phyloP scores from a whole-genome alignment of 768 basidiomycete genomes.

The Mycena venus region DNA sequence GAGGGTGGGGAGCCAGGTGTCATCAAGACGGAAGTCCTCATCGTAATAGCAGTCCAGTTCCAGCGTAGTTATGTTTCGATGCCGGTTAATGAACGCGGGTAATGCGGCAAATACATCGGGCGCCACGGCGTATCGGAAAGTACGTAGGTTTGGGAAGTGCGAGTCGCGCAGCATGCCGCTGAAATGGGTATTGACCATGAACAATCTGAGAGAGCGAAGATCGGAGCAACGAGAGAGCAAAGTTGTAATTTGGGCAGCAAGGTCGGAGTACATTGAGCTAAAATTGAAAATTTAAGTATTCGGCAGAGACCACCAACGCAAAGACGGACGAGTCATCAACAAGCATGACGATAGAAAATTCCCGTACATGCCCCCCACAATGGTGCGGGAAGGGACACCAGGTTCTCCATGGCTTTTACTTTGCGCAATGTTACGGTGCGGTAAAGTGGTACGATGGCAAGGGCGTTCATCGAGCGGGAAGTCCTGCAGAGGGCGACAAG shows the following conservation, averaged over 20 bases:
- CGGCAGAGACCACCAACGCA: too few species aligned
- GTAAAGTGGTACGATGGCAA: neutral
- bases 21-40: neutral
- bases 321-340: neutral
- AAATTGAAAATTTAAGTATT: too few species aligned
- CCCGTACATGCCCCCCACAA: neutral
- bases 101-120: neutral
- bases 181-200: neutral
- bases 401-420: neutral
- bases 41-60: neutral
- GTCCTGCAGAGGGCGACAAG: neutral
- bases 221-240: neutral
- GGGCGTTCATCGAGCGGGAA: neutral
- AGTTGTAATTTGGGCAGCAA: neutral
- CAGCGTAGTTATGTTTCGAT: neutral
- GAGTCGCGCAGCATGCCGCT: neutral
- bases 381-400: neutral
- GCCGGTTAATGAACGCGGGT: neutral
- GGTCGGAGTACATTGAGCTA: neutral
- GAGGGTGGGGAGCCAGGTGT: neutral
- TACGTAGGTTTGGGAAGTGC: neutral
- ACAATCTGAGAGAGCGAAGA: neutral
- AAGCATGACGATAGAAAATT: neutral
- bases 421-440: neutral
- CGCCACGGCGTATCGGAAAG: neutral